These are phyloP conservation scores for Ophiocordyceps camponoti-saundersi DNA, from an alignment of 2,329 filamentous ascomycete species.

Conservation along the genomic window DNA sequence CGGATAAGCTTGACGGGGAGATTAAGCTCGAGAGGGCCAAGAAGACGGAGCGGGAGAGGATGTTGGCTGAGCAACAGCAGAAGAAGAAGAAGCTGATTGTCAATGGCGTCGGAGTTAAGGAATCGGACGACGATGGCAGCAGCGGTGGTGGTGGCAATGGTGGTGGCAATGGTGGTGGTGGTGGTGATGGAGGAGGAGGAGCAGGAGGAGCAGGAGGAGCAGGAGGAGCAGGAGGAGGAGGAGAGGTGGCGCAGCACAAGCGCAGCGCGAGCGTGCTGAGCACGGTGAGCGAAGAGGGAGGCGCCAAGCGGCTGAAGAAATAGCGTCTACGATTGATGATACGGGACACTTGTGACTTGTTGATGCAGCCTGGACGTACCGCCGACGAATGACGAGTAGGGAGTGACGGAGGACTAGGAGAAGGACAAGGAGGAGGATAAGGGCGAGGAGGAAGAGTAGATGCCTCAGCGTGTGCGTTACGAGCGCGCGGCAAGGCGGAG, in stretches of 20 bases:
- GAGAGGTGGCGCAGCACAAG: slow-evolving; percentile 36
- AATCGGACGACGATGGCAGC: slow-evolving; percentile 5
- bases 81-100: not conserved
- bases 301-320: slow-evolving; percentile 39
- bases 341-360: not conserved
- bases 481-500: not conserved
- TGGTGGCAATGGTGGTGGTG: not conserved
- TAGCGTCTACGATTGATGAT: not conserved
- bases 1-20: slow-evolving; percentile 61
- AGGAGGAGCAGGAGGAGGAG: slow-evolving; percentile 12
- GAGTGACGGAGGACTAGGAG: not conserved
- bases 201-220: not conserved
- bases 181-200: not conserved
- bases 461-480: not conserved
- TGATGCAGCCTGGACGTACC: not conserved
- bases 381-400: not conserved
- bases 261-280: slow-evolving; percentile 73
- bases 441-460: not conserved
- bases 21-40: slow-evolving; percentile 42
- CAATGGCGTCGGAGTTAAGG: not conserved
- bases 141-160: slow-evolving; percentile 3
- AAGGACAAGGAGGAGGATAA: not conserved
- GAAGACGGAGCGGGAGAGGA: slow-evolving; percentile 12
- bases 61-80: slow-evolving; percentile 7
- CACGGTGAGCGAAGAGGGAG: slow-evolving; percentile 43